A percentile compares a stretch with the other conserved stretches of the same genome.
These are phyloP conservation scores for Suhomyces panamericanus DNA, from an alignment of 1,139 yeast genomes.

Conservation along the genomic window DNA sequence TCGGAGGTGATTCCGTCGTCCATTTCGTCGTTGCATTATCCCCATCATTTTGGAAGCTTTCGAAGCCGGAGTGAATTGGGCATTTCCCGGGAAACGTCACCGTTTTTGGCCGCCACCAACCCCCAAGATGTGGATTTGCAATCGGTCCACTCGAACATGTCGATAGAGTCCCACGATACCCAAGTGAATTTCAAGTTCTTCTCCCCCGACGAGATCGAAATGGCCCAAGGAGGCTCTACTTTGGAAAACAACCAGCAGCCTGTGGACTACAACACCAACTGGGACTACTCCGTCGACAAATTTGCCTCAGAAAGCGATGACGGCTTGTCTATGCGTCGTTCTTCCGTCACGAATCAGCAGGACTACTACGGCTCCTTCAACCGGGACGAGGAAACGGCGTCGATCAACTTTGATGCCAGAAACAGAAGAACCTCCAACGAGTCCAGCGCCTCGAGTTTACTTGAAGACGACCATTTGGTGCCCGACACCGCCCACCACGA, in stretches of 20 bases:
- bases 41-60: constrained; percentile 48
- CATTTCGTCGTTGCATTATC: constrained; percentile 82
- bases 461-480: constrained; percentile 14
- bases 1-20: constrained; percentile 89
- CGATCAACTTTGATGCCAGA: constrained; percentile 28
- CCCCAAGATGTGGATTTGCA: constrained; percentile 26
- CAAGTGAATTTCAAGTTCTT: constrained; percentile 68
- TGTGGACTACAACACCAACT: constrained; percentile 65
- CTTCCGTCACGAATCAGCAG: constrained; percentile 8
- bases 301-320: constrained; percentile 38
- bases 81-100: constrained; percentile 39
- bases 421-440: constrained; percentile 31
- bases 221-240: constrained; percentile 87
- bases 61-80: constrained; percentile 26
- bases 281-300: constrained; percentile 58
- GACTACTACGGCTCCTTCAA: constrained; percentile 40
- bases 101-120: constrained; percentile 30
- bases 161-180: constrained; percentile 34
- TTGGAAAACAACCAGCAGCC: constrained; percentile 57
- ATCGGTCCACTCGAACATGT: constrained; percentile 32
- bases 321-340: constrained; percentile 3
- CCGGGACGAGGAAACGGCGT: constrained; percentile 9
- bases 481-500: constrained; percentile 34
- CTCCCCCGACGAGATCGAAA: constrained; percentile 76
- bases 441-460: constrained; percentile 21